Evolutionary conservation across 1,284 basidiomycete species (phyloP).

Genomic region (Cryptococcus hybrid): DNA sequence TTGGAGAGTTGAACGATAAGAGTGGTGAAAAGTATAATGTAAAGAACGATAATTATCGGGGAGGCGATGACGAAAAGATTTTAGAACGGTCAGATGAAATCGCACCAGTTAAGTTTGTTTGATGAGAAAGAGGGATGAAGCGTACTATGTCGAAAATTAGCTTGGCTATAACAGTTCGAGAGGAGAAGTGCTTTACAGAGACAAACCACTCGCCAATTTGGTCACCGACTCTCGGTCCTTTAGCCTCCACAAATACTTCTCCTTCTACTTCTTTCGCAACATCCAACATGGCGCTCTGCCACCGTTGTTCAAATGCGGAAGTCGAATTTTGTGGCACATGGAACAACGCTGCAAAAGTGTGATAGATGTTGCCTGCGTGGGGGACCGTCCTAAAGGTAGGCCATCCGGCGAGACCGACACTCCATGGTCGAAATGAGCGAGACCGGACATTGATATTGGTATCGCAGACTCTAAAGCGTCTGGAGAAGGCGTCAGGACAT

Average conservation of each 20-base stretch:
- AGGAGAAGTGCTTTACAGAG: conserved; percentile 15
- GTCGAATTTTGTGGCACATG: conserved; percentile 16
- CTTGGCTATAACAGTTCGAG: not conserved
- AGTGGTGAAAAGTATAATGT: conserved; percentile 73
- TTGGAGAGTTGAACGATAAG: conserved; percentile 73
- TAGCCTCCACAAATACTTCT: conserved; percentile 41
- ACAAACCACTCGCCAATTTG: conserved; percentile 24
- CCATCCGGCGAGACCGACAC: conserved; percentile 1
- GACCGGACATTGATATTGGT: conserved; percentile 3
- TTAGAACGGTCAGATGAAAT: not conserved
- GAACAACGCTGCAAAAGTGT: conserved; percentile 29
- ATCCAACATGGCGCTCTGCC: conserved; percentile 15
- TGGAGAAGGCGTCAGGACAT: conserved; percentile 20
- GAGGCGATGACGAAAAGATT: not conserved
- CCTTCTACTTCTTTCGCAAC: conserved; percentile 22
- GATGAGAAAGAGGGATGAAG: not conserved
- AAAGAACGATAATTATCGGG: conserved; percentile 72
- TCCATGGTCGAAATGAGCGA: conserved; percentile 1
- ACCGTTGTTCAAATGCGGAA: conserved; percentile 21
- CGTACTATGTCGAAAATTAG: not conserved
- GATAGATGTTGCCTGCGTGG: conserved; percentile 24
- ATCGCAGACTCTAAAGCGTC: not conserved
- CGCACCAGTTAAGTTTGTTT: not conserved
- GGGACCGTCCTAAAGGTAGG: not conserved
- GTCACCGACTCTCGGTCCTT: conserved; percentile 11